A percentile compares a stretch with the other conserved stretches of the same genome.
These are phyloP conservation scores for Cyphellophora europaea DNA, from an alignment of 2,329 filamentous ascomycete genomes.

Conservation along the genomic window DNA sequence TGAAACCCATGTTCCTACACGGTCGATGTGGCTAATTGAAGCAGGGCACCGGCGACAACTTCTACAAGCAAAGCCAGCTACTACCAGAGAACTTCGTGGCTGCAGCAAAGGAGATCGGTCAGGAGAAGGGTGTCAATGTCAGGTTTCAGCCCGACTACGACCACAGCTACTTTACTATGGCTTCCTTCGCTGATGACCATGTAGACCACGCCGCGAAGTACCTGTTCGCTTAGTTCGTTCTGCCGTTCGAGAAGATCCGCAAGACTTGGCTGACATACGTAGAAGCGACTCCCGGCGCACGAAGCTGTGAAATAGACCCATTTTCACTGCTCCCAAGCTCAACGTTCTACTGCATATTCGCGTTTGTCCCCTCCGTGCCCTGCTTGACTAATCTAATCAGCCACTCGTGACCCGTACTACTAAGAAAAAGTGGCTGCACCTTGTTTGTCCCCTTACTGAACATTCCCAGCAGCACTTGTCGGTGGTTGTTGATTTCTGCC, in stretches of 20 bases:
- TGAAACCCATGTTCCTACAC: slow-evolving; percentile 17
- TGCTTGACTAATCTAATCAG: too few relatives aligned
- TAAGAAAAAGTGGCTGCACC: too few relatives aligned
- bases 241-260: not conserved
- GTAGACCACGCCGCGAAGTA: slow-evolving; percentile 86
- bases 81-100: slow-evolving; percentile 85
- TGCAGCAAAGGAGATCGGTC: slow-evolving; percentile 66
- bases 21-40: slow-evolving; percentile 53
- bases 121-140: slow-evolving; percentile 60
- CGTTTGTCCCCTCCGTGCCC: too few relatives aligned
- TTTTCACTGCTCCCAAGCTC: too few relatives aligned
- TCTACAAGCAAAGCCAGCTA: slow-evolving; percentile 89
- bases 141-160: slow-evolving; percentile 89
- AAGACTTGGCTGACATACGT: slow-evolving; percentile 16
- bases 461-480: too few relatives aligned
- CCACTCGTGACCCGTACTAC: too few relatives aligned
- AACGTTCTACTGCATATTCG: too few relatives aligned
- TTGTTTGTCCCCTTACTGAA: too few relatives aligned
- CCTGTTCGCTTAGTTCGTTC: slow-evolving; percentile 50
- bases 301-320: too few relatives aligned
- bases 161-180: slow-evolving; percentile 96
- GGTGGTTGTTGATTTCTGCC: too few relatives aligned
- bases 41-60: slow-evolving; percentile 85
- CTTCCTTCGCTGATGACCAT: slow-evolving; percentile 81
- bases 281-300: slow-evolving; percentile 14